Conservation (phyloP, 441 rosid species). For the Capsella rubella region DNA sequence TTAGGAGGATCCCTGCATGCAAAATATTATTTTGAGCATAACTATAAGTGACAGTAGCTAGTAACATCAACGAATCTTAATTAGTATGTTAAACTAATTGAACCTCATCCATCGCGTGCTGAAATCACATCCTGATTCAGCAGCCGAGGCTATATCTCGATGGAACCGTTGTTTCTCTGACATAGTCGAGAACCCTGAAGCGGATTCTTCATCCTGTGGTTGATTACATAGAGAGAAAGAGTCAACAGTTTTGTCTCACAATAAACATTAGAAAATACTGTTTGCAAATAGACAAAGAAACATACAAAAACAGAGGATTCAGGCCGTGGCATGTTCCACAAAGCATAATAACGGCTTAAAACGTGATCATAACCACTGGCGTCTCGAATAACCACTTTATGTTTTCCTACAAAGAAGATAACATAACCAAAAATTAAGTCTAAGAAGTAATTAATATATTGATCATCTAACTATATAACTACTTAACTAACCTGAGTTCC, state of each 20-base stretch:
- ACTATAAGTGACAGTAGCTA: neutral
- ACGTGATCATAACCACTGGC: conserved; percentile 52
- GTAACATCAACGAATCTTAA: neutral
- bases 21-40: neutral
- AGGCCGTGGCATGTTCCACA: conserved; percentile 94
- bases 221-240: neutral
- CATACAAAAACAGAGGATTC: conserved; percentile 70
- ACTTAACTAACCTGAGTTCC: conserved; percentile 71
- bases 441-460: neutral
- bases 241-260: neutral
- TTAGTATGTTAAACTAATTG: neutral
- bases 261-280: neutral
- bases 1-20: conserved; percentile 61
- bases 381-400: conserved; percentile 64
- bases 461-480: neutral
- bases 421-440: neutral
- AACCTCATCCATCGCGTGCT: conserved; percentile 97
- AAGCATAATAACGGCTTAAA: conserved; percentile 83
- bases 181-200: conserved; percentile 57
- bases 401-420: conserved; percentile 56
- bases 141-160: conserved; percentile 78
- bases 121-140: conserved; percentile 96
- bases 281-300: conserved; percentile 30
- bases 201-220: conserved; percentile 64
- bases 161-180: conserved; percentile 63